phyloP scores from a whole-genome alignment of 108 stramenopile genomes.

The Cylindrotheca fusiformis region DNA sequence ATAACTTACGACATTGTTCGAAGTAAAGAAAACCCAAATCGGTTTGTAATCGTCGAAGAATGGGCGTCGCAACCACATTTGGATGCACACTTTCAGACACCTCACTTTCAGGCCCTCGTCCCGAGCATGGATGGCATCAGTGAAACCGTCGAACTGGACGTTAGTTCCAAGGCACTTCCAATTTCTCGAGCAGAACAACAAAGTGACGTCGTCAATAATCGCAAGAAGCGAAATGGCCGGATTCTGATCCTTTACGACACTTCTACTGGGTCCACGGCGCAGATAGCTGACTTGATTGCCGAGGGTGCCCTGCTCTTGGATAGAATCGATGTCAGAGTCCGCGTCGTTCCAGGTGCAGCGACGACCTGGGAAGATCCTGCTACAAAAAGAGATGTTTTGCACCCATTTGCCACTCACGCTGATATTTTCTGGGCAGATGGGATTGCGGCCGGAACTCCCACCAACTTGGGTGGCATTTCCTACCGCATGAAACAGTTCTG shows the following conservation, averaged over 20 bases:
- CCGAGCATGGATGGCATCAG: conserved; percentile 24
- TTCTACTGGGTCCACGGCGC: conserved; percentile 51
- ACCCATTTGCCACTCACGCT: conserved; percentile 9
- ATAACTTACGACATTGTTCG: conserved; percentile 22
- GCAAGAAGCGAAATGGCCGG: conserved; percentile 5
- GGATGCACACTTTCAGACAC: conserved; percentile 14
- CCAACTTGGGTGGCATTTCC: conserved; percentile 22
- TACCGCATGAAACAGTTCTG: conserved; percentile 28
- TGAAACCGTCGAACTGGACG: conserved; percentile 6
- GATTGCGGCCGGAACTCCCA: conserved; percentile 22
- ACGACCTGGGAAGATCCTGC: conserved; percentile 6
- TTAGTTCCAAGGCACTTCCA: neutral
- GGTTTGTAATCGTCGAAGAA: conserved; percentile 19
- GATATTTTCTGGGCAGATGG: conserved; percentile 26
- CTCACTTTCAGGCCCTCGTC: conserved; percentile 19
- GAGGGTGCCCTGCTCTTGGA: conserved; percentile 15
- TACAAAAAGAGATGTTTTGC: neutral
- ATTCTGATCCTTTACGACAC: conserved; percentile 50
- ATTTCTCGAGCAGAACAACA: neutral
- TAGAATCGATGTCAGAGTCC: conserved; percentile 13
- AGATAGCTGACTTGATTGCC: conserved; percentile 38
- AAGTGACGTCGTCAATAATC: neutral
- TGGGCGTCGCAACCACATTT: conserved; percentile 20
- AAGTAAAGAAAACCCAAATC: neutral
- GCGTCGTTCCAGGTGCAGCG: conserved; percentile 11